A percentile compares a stretch with the other conserved stretches of the same genome.
Evolutionary conservation across 78 protist species (phyloP).

Genomic region (Monosiga brevicollis): DNA sequence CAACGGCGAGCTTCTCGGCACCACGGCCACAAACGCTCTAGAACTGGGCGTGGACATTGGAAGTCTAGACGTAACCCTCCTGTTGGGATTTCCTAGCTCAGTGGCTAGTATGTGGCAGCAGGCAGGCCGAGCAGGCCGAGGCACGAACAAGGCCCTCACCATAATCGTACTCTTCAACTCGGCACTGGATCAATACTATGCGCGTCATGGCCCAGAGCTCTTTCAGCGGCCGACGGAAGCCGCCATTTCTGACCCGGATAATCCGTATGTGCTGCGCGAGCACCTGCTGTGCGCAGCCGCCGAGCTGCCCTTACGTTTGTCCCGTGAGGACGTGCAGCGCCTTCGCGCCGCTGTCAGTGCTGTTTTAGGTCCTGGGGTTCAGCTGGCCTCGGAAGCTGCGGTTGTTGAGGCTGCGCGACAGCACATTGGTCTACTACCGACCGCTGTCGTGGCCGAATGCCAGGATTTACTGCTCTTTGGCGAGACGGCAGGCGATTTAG

Average conservation of each 20-base stretch:
- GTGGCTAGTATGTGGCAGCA: constrained; percentile 27
- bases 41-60: constrained; percentile 56
- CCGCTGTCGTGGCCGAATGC: no score
- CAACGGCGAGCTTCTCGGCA: constrained; percentile 29
- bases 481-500: no score
- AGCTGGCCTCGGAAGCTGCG: no score
- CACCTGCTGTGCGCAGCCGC: constrained; percentile 14
- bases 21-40: constrained; percentile 44
- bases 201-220: neutral
- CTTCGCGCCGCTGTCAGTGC: no score
- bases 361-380: no score
- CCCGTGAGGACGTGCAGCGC: no score
- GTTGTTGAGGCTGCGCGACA: no score
- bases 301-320: constrained; percentile 20
- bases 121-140: constrained; percentile 13
- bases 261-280: neutral
- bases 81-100: constrained; percentile 28
- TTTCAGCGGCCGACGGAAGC: neutral
- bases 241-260: constrained; percentile 6
- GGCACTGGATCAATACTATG: neutral
- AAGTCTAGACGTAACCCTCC: constrained; percentile 18
- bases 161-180: neutral
- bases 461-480: no score
- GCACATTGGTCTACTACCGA: no score
- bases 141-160: neutral